Base-by-base conservation (phyloP, 805 yeast genomes). In the Metschnikowia chrysomelidarum region DNA sequence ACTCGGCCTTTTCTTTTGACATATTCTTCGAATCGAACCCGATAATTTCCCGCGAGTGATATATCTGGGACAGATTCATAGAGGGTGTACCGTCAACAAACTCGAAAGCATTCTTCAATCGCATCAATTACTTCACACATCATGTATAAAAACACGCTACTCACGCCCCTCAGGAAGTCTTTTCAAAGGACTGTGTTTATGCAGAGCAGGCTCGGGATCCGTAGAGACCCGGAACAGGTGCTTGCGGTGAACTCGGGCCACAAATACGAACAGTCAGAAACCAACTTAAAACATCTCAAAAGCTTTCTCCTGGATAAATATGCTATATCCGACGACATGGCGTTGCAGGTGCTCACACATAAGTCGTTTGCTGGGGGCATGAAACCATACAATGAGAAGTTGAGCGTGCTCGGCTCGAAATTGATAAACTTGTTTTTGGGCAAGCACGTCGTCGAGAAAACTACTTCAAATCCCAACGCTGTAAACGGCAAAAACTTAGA, bases 311-410 rank as follows among this genome's bases (percentile, higher is more conserved):
- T 52, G 14, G 66, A 65, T 15, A 67, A 73, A 41, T 80, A 69
- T 51, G 46, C 67, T 26, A 64, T 89, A 26, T 69, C 82, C 4
- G 83, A 86, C 50, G 70, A 71, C 5, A 47, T 82, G 40, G 62
- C 82, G 15, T 67, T 87, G 43, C 98, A 91, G 64, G 79, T 86
- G 25, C 66, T 89, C 51, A 89, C 97, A 5, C 97, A 91, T 65
- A 91, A 91, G 64, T 86, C 96, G 15, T 91, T 88, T 69, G 95
- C 94, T 4, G 94, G 87, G 62, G 97, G 96, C 7, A 68, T 75
- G 44, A 78, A 81, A 50, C 96, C 97, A 6, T 87, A 85, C 64
- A 91, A 89, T 63, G 96, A 88, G 57, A 84, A 82, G 58, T 68
- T 91, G 50, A 71, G 87, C 13, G 73, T 82, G 27, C 64, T 87